Evolutionary conservation across 2,329 filamentous ascomycete species (phyloP).

Genomic region (Aureobasidium sp.): DNA sequence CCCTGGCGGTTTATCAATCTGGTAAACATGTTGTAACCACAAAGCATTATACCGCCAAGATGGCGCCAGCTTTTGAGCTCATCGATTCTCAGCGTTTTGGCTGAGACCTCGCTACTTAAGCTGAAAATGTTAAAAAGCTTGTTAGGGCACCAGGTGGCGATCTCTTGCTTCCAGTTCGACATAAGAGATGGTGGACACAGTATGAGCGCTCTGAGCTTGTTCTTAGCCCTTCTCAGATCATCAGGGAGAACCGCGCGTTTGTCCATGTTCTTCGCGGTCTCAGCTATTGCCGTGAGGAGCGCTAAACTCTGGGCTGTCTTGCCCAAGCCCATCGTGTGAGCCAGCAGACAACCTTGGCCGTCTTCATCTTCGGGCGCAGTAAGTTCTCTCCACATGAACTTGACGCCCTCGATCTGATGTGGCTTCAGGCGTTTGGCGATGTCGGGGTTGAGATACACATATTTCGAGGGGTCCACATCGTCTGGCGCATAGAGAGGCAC

Average conservation of each 20-base stretch:
- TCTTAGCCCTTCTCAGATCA: conserved; percentile 39
- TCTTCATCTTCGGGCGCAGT: conserved; percentile 47
- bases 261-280: conserved; percentile 55
- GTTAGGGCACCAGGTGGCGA: conserved; percentile 57
- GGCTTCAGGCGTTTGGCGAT: conserved; percentile 64
- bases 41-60: conserved; percentile 64
- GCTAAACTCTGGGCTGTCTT: conserved; percentile 88
- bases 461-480: conserved; percentile 34
- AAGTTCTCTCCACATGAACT: conserved; percentile 84
- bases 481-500: conserved; percentile 2
- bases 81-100: conserved; percentile 34
- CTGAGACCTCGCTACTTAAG: background rate
- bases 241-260: conserved; percentile 62
- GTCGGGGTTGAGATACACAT: conserved; percentile 57
- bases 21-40: conserved; percentile 68
- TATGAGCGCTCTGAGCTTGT: conserved; percentile 57
- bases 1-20: conserved; percentile 29
- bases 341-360: conserved; percentile 69
- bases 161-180: conserved; percentile 77
- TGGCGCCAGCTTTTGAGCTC: conserved; percentile 54
- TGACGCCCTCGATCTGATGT: conserved; percentile 74
- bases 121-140: conserved; percentile 50
- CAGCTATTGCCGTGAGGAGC: conserved; percentile 66
- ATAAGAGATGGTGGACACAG: conserved; percentile 69
- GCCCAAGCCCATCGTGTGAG: conserved; percentile 86